Evolutionary conservation across 176 grass and related monocot species (phyloP).

Genomic region (Guadua angustifolia): DNA sequence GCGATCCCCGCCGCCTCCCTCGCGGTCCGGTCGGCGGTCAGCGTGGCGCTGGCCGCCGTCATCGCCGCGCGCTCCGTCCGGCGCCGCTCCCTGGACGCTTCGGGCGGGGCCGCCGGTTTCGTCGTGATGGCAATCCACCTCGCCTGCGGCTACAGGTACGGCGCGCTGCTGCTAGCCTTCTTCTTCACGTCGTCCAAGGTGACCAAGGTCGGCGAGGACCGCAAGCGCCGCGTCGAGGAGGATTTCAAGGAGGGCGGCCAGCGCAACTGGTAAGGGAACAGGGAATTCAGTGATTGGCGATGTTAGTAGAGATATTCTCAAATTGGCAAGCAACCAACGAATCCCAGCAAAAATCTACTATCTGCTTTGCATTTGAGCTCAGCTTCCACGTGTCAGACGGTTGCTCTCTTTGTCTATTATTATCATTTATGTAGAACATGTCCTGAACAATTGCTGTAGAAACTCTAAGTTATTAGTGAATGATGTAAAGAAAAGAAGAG

Average conservation of each 20-base stretch:
- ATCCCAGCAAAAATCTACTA: not conserved
- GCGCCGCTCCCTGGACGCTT: conserved; percentile 65
- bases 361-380: not conserved
- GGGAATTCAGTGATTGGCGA: not conserved
- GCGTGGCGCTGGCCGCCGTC: conserved; percentile 44
- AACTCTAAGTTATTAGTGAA: not conserved
- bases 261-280: conserved; percentile 68
- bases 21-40: conserved; percentile 49
- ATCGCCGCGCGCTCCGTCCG: conserved; percentile 63
- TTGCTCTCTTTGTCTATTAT: not conserved
- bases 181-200: conserved; percentile 80
- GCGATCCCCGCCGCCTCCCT: conserved; percentile 30
- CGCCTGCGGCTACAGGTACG: conserved; percentile 77
- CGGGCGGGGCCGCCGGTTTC: conserved; percentile 72
- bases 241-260: conserved; percentile 92
- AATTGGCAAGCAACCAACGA: not conserved
- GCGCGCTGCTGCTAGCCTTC: conserved; percentile 78
- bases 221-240: conserved; percentile 70
- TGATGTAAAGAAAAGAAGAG: too few species aligned
- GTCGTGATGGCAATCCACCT: conserved; percentile 79
- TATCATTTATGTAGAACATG: not conserved
- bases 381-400: not conserved
- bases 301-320: not conserved
- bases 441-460: not conserved
- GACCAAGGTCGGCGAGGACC: conserved; percentile 76